These are phyloP conservation scores for Scheffersomyces lignicola DNA, from an alignment of 1,139 yeast genomes.

Conservation along the genomic window DNA sequence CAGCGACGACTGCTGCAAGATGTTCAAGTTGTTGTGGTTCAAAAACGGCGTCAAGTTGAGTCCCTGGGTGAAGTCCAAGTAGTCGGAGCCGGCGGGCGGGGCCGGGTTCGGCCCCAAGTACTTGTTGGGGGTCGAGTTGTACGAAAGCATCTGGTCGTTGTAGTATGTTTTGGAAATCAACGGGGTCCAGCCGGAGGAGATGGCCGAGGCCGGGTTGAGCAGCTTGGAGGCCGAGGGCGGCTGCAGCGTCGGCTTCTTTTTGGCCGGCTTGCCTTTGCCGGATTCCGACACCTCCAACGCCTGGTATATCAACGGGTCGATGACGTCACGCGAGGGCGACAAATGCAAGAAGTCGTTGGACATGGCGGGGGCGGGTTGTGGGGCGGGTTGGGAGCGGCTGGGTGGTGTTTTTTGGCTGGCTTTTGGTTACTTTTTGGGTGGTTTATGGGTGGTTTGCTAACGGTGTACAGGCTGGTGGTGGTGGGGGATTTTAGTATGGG, in stretches of 20 bases:
- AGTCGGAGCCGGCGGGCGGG: constrained; percentile 12
- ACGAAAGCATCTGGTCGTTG: constrained; percentile 36
- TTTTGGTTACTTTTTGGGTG: too few relatives aligned
- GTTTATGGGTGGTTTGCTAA: too few relatives aligned
- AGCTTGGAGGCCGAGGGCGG: constrained; percentile 32
- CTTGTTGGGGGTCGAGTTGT: constrained; percentile 36
- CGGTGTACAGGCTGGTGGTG: too few relatives aligned
- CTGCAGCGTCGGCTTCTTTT: constrained; percentile 11
- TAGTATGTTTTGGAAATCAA: constrained; percentile 39
- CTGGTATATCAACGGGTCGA: constrained; percentile 27
- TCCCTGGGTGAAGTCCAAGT: constrained; percentile 36
- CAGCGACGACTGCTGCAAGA: constrained; percentile 13
- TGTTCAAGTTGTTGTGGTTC: constrained; percentile 34
- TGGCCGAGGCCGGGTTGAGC: constrained; percentile 16
- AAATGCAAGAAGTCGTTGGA: constrained; percentile 34
- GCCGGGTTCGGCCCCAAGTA: constrained; percentile 8
- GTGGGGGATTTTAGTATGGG: too few relatives aligned
- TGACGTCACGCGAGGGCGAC: constrained; percentile 29
- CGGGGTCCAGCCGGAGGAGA: constrained; percentile 47
- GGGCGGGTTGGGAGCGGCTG: too few relatives aligned
- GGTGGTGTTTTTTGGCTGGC: too few relatives aligned
- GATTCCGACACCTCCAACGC: constrained; percentile 2
- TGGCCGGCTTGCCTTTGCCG: constrained; percentile 9
- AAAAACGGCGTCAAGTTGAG: constrained; percentile 47
- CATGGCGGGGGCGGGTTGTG: constrained; percentile 22